phyloP scores from a whole-genome alignment of 2,329 filamentous ascomycete genomes.

The Aureobasidium melanogenum region DNA sequence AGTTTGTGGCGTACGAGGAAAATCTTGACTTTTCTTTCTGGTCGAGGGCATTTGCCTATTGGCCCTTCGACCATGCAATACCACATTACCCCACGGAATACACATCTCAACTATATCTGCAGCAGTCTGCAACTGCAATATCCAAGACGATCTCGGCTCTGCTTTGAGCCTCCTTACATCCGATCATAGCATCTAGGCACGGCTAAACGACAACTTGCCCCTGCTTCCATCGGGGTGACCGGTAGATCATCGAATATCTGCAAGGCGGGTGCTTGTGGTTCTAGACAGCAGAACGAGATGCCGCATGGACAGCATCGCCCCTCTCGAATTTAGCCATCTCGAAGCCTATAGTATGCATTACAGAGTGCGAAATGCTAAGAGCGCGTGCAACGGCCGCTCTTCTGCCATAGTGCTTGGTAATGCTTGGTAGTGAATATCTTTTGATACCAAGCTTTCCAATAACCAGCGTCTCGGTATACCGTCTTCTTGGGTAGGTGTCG shows the following conservation, averaged over 20 bases:
- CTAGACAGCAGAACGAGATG: not conserved
- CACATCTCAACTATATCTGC: not conserved
- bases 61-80: not conserved
- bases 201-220: not conserved
- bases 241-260: not conserved
- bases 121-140: not conserved
- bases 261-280: not conserved
- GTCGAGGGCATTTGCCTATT: not conserved
- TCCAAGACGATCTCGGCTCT: not conserved
- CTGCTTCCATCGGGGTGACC: not conserved
- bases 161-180: not conserved
- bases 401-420: not conserved
- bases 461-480: not conserved
- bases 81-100: not conserved
- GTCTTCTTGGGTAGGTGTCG: not conserved
- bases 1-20: not conserved
- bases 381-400: not conserved
- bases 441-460: not conserved
- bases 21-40: constrained; percentile 4
- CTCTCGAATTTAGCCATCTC: constrained; percentile 7
- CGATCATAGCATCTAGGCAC: not conserved
- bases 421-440: not conserved
- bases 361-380: not conserved
- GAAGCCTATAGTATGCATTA: not conserved
- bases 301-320: not conserved